Conservation (phyloP, 2,329 filamentous ascomycete genomes). For the Dothiorella sarmentorum region DNA sequence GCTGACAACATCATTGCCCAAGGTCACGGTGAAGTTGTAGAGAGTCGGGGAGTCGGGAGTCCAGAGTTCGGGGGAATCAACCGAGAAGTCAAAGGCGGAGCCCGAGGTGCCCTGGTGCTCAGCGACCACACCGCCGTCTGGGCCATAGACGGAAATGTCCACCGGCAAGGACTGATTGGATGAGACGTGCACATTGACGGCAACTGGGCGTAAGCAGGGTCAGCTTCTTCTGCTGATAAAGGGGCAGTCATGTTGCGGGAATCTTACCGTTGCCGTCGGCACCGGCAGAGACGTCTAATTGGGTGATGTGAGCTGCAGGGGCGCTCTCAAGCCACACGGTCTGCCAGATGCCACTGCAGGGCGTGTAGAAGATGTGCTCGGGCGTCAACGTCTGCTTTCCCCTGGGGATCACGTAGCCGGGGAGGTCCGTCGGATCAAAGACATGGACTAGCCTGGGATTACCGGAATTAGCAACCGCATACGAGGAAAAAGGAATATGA, state of each 20-base stretch:
- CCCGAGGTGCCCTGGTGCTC: slow-evolving; percentile 47
- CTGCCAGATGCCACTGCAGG: slow-evolving; percentile 73
- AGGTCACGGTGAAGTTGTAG: slow-evolving; percentile 60
- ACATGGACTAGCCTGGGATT: slow-evolving; percentile 58
- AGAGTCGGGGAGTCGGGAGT: slow-evolving; percentile 60
- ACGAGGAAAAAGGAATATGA: too few species aligned
- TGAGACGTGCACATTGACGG: slow-evolving; percentile 53
- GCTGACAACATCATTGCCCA: slow-evolving; percentile 52
- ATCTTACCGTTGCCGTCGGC: slow-evolving; percentile 32
- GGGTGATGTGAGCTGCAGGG: slow-evolving; percentile 54
- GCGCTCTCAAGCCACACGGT: slow-evolving; percentile 68
- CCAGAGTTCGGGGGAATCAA: slow-evolving; percentile 59
- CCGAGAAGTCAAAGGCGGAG: slow-evolving; percentile 52
- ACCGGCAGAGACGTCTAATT: slow-evolving; percentile 56
- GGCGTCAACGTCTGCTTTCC: slow-evolving; percentile 61
- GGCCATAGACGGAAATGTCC: slow-evolving; percentile 39
- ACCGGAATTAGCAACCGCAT: not conserved
- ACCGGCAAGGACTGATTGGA: slow-evolving; percentile 34
- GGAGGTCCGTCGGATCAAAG: slow-evolving; percentile 62
- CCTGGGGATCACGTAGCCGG: slow-evolving; percentile 56
- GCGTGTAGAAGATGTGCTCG: slow-evolving; percentile 66
- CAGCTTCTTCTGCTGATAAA: too few species aligned
- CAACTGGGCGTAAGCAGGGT: slow-evolving; percentile 44
- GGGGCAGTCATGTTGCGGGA: too few species aligned
- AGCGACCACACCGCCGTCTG: slow-evolving; percentile 41